Base-by-base conservation (phyloP, 2,329 filamentous ascomycete species). In the Clonostachys sp. region DNA sequence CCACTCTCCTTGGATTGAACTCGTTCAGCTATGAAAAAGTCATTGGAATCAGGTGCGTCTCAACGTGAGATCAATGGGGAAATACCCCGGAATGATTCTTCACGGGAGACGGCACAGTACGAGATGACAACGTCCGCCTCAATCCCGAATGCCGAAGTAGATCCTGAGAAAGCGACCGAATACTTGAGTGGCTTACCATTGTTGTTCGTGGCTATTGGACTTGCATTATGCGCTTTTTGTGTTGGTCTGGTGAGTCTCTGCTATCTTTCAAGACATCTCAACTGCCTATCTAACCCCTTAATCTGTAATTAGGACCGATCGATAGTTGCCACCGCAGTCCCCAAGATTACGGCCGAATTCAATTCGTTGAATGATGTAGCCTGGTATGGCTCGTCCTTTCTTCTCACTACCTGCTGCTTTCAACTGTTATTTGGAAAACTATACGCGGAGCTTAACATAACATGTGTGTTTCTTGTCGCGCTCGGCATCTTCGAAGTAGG, bases 361-460 rank as follows among this genome's bases (percentile, higher is more conserved):
- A 64, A 77, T 42, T 77, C 77, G 45, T 62, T 83, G 3, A 74
- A 75, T 3, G 81, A 84, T 51, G 78, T 84, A 48, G 80, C 79
- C 46, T 85, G 81, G 81, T 84, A 84, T 57, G 80, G 77, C 5
- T 80, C 78, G 36, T 73, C 78, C 2, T 82, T 82, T 57, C 66
- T 62, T 16, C 40, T 51, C 16, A 49, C 50, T 13, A 20, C 24
- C 5, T 47, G 45, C 40, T 35, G 42, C 17, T 43, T 42, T 17
- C 74, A 79, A 53, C 65, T 78, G 4, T 55, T 78, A 9, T 80
- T 77, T 55, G 77, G 77, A 8, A 67, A 75, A 36, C 68, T 81
- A 34, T 81, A 78, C 58, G 73, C 70, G 52, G 76, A 77, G 51
- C 81, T 79, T 53, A 67, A 73, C 47, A 40, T 24, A 46, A 60